Evolutionary conservation across 2,329 filamentous ascomycete genomes (phyloP).

Genomic region (Pseudophaeomoniella oleicola): DNA sequence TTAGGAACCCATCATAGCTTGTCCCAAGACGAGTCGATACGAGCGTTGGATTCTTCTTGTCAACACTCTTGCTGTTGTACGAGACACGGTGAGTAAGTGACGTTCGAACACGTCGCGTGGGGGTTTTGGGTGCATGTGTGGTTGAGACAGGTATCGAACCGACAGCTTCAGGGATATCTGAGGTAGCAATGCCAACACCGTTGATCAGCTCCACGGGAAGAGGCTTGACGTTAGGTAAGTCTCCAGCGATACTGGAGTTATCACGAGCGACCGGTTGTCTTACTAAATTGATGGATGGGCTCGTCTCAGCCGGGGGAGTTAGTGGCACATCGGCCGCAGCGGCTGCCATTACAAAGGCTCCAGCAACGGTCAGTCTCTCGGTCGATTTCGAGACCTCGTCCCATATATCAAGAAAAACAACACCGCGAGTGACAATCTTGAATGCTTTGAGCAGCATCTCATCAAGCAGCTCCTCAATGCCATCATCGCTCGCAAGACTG

Average conservation of each 20-base stretch:
- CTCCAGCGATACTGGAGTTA: background rate
- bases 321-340: constrained; percentile 14
- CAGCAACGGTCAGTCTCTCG: constrained; percentile 9
- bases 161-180: background rate
- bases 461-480: constrained; percentile 65
- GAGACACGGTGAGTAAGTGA: constrained; percentile 61
- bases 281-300: constrained; percentile 14
- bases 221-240: background rate
- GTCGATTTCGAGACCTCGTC: constrained; percentile 39
- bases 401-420: constrained; percentile 77
- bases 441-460: constrained; percentile 90
- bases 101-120: constrained; percentile 28
- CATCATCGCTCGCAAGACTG: constrained; percentile 28
- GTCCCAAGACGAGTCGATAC: constrained; percentile 69
- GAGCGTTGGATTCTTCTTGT: constrained; percentile 50
- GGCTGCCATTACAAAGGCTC: background rate
- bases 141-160: background rate
- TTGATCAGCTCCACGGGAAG: background rate
- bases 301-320: constrained; percentile 24
- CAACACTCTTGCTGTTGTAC: constrained; percentile 51
- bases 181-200: background rate
- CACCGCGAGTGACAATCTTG: constrained; percentile 80
- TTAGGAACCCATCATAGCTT: constrained; percentile 78
- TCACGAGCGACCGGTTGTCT: background rate
- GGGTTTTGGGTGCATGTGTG: constrained; percentile 2